These are phyloP conservation scores for Geranomyces variabilis DNA, from an alignment of 192 early-diverging fungal species.

Conservation along the genomic window DNA sequence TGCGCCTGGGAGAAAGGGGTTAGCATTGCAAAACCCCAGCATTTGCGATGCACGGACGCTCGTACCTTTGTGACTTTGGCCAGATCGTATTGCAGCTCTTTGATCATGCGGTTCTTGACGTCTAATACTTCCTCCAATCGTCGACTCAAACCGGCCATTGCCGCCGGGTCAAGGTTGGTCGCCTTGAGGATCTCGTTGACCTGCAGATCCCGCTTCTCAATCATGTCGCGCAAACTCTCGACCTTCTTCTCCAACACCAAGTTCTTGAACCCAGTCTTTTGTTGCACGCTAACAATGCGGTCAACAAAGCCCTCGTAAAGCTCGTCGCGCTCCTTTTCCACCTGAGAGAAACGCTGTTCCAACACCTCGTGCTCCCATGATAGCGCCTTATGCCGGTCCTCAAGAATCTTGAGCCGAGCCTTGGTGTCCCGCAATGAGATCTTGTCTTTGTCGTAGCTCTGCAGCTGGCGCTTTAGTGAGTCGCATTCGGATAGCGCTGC, in stretches of 20 bases:
- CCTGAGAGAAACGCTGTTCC: slow-evolving; percentile 64
- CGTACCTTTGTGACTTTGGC: slow-evolving; percentile 65
- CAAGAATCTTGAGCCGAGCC: slow-evolving; percentile 60
- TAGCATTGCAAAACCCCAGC: slow-evolving; percentile 3
- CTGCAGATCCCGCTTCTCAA: slow-evolving; percentile 69
- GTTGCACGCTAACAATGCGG: slow-evolving; percentile 65
- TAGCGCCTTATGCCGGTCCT: slow-evolving; percentile 63
- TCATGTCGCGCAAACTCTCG: slow-evolving; percentile 51
- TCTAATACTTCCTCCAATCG: slow-evolving; percentile 65
- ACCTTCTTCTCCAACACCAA: slow-evolving; percentile 69
- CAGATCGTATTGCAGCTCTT: slow-evolving; percentile 67
- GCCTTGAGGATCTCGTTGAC: slow-evolving; percentile 66
- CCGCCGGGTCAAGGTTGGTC: slow-evolving; percentile 61
- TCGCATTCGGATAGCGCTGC: slow-evolving; percentile 66
- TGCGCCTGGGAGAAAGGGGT: slow-evolving; percentile 53
- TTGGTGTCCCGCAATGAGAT: slow-evolving; percentile 62
- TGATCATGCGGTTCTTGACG: slow-evolving; percentile 61
- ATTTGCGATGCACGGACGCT: neutral
- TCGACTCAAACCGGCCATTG: slow-evolving; percentile 55
- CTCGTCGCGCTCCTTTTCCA: slow-evolving; percentile 66
- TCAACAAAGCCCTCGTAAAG: slow-evolving; percentile 68
- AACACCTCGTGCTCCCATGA: slow-evolving; percentile 70
- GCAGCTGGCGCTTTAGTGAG: slow-evolving; percentile 55
- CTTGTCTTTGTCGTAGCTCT: slow-evolving; percentile 70
- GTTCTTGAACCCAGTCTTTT: slow-evolving; percentile 72